Evolutionary conservation across 2,329 filamentous ascomycete genomes (phyloP).

Genomic region (Colletotrichum somersetense): DNA sequence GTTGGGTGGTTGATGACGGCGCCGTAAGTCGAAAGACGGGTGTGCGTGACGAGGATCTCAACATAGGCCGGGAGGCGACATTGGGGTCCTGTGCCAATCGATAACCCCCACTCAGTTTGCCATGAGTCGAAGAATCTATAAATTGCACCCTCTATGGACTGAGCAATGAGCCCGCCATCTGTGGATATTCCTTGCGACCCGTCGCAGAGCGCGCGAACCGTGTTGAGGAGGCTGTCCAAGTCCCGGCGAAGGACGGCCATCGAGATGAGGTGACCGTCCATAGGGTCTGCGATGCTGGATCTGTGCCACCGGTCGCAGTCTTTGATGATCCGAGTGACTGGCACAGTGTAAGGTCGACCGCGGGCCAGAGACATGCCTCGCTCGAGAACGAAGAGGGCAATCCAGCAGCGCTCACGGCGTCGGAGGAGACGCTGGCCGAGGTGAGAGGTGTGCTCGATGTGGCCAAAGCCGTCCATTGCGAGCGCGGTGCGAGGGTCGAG

Average conservation of each 20-base stretch:
- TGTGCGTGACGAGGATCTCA: conserved; percentile 80
- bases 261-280: conserved; percentile 78
- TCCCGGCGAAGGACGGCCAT: conserved; percentile 78
- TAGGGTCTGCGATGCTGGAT: conserved; percentile 71
- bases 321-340: conserved; percentile 73
- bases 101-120: conserved; percentile 72
- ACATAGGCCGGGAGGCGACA: conserved; percentile 77
- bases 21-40: conserved; percentile 79
- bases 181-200: conserved; percentile 62
- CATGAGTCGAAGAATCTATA: conserved; percentile 75
- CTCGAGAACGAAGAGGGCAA: conserved; percentile 79
- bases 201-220: conserved; percentile 71
- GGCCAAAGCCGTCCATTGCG: conserved; percentile 75
- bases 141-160: conserved; percentile 70
- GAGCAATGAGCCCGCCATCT: conserved; percentile 65
- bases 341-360: conserved; percentile 76
- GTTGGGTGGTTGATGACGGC: conserved; percentile 82
- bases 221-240: conserved; percentile 68
- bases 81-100: conserved; percentile 68
- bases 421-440: conserved; percentile 72
- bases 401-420: conserved; percentile 76
- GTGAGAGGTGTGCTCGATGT: conserved; percentile 71
- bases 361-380: conserved; percentile 79
- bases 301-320: conserved; percentile 78
- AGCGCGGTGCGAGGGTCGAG: conserved; percentile 76